Evolutionary conservation across 148 eudicot species (phyloP).

Genomic region (Hydrangea macrophylla): DNA sequence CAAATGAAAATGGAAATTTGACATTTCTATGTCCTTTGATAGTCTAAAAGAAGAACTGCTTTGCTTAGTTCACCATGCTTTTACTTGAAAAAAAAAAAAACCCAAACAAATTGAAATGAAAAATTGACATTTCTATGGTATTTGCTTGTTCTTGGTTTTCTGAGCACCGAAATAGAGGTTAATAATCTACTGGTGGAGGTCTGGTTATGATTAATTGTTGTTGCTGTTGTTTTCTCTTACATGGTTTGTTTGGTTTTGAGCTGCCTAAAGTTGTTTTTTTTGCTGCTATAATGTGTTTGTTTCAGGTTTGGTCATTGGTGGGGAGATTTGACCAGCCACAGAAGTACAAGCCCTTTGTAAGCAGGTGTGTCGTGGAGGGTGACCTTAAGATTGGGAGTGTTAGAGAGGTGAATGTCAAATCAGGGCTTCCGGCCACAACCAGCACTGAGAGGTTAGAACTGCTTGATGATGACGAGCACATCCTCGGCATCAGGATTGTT

Average conservation of each 20-base stretch:
- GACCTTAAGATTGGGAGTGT: slow-evolving; percentile 55
- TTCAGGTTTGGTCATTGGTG: slow-evolving; percentile 62
- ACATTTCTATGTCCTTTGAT: too few relatives aligned
- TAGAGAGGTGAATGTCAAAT: slow-evolving; percentile 58
- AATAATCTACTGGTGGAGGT: background rate
- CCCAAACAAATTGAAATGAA: background rate
- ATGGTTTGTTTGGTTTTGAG: background rate
- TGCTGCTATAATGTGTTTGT: background rate
- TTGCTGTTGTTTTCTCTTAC: too few relatives aligned
- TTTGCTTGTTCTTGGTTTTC: background rate
- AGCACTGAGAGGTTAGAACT: slow-evolving; percentile 58
- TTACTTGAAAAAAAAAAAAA: background rate
- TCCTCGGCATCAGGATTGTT: slow-evolving; percentile 50
- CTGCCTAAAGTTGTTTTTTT: background rate
- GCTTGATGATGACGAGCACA: slow-evolving; percentile 50
- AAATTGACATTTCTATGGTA: background rate
- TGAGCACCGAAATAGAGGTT: background rate
- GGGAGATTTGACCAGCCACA: slow-evolving; percentile 69
- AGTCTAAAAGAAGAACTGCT: too few relatives aligned
- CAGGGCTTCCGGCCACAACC: slow-evolving; percentile 67
- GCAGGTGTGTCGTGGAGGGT: slow-evolving; percentile 46
- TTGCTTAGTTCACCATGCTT: background rate
- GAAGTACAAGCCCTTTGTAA: slow-evolving; percentile 66
- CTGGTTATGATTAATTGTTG: background rate
- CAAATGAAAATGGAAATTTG: background rate